These are phyloP conservation scores for Zhuliangozyma parablackwelliae DNA, from an alignment of 1,139 yeast genomes.

Conservation along the genomic window DNA sequence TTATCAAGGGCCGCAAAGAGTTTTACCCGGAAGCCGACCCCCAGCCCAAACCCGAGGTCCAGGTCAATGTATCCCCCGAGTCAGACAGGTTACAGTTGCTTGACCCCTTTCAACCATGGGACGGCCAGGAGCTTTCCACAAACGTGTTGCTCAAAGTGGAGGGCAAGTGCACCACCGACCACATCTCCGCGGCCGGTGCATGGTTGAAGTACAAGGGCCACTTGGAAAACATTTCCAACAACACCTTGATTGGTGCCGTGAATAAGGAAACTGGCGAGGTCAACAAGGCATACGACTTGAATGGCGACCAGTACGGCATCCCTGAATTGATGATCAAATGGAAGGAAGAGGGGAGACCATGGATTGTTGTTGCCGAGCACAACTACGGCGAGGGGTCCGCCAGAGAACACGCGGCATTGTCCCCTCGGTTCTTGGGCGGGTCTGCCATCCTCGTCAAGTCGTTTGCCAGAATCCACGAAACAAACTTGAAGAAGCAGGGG, in stretches of 20 bases:
- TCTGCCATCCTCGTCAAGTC: constrained; percentile 84
- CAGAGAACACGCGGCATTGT: constrained; percentile 96
- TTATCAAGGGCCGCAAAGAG: constrained; percentile 73
- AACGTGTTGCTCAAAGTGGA: constrained; percentile 82
- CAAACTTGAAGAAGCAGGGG: constrained; percentile 93
- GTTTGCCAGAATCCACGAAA: constrained; percentile 85
- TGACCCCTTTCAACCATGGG: constrained; percentile 86
- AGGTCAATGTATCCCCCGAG: constrained; percentile 69
- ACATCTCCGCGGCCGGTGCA: constrained; percentile 98
- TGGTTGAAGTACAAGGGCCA: constrained; percentile 99
- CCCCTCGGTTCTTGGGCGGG: constrained; percentile 93
- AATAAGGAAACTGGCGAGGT: constrained; percentile 96
- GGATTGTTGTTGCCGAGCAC: constrained; percentile 96
- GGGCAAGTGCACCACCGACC: constrained; percentile 98
- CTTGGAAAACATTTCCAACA: constrained; percentile 89
- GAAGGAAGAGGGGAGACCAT: constrained; percentile 79
- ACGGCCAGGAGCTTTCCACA: constrained; percentile 74
- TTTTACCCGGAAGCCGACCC: constrained; percentile 87
- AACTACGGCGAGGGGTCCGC: constrained; percentile 99
- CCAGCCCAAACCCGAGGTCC: constrained; percentile 62
- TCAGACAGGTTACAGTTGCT: constrained; percentile 73
- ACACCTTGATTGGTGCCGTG: constrained; percentile 94
- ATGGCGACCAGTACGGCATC: constrained; percentile 72
- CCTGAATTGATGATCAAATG: constrained; percentile 97
- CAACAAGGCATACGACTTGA: constrained; percentile 81